Percentiles rank a stretch among this genome's conserved stretches.
These are phyloP conservation scores for Leccinellum albellum DNA, from an alignment of 768 basidiomycete genomes.

Conservation along the genomic window DNA sequence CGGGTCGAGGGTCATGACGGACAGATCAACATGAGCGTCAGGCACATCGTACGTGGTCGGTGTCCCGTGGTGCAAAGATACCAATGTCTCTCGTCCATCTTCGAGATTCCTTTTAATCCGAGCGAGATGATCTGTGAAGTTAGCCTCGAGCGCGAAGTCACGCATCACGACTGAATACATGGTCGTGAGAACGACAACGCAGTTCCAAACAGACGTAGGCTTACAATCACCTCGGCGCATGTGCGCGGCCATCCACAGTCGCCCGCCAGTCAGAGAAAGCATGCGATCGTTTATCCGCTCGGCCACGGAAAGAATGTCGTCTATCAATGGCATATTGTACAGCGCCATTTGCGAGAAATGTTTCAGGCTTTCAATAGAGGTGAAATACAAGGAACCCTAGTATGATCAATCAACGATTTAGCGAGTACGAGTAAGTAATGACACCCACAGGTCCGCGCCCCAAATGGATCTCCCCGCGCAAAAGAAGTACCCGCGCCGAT, in stretches of 20 bases:
- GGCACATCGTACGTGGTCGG: not conserved
- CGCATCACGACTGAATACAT: not conserved
- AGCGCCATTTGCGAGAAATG: constrained; percentile 31
- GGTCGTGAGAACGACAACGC: not conserved
- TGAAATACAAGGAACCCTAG: constrained; percentile 35
- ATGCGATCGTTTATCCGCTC: constrained; percentile 33
- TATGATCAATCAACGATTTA: not conserved
- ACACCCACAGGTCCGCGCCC: constrained; percentile 36
- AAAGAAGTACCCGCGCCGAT: constrained; percentile 34
- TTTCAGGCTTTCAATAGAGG: constrained; percentile 26
- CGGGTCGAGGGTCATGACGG: not conserved
- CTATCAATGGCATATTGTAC: constrained; percentile 27
- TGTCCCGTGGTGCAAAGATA: not conserved
- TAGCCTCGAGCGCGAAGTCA: not conserved
- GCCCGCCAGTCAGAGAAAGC: constrained; percentile 24
- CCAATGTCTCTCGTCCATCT: not conserved
- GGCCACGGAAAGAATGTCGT: constrained; percentile 28
- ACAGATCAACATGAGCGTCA: not conserved
- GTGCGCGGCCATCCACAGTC: constrained; percentile 35
- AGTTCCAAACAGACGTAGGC: not conserved
- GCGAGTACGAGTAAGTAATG: not conserved
- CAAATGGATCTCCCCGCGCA: constrained; percentile 38
- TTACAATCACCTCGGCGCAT: not conserved
- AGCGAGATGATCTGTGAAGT: not conserved
- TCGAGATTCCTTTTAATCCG: not conserved